Evolutionary conservation across 2,329 filamentous ascomycete species (phyloP), one percentile per base, ranked within the genome.

Genomic region (Chlorencoelia australis): DNA sequence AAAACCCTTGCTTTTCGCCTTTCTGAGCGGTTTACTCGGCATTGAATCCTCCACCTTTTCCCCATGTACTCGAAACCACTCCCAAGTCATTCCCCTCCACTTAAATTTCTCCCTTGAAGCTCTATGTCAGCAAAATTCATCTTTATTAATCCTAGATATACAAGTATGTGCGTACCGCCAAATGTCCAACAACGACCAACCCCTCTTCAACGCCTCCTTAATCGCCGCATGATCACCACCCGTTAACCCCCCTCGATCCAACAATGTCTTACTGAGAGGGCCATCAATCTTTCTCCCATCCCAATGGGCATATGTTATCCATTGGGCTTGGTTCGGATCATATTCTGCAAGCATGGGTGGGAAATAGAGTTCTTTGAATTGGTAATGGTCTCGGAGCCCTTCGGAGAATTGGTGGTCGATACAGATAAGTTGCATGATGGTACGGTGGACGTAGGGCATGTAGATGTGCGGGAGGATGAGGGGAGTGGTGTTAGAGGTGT

Each of bases 121-220:
- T n/a, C n/a, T n/a, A 2, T 4, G 26, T 39, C 21, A 39, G 37
- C n/a, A 4, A n/a, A n/a, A n/a, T n/a, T n/a, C n/a, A n/a, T n/a
- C n/a, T n/a, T n/a, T n/a, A n/a, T n/a, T n/a, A n/a, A n/a, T n/a
- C n/a, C n/a, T n/a, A n/a, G n/a, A n/a, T n/a, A n/a, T n/a, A n/a
- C n/a, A n/a, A n/a, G n/a, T n/a, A n/a, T n/a, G n/a, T n/a, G n/a
- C 31, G 34, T 39, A 35, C 37, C 32, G 37, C 37, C 37, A 39
- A 7, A 39, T 17, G 7, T 29, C 11, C 21, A 7, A 20, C 7
- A 39, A 35, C 13, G 37, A 32, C n/a, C 34, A 18, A 5, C 29
- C 27, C 9, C 24, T 18, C 29, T 40, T 38, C 5, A 34, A 13
- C 16, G 9, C 29, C 14, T 38, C 7, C 25, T 32, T 19, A n/a